Conservation (phyloP, 148 eudicot species). For the Cornus suecica region DNA sequence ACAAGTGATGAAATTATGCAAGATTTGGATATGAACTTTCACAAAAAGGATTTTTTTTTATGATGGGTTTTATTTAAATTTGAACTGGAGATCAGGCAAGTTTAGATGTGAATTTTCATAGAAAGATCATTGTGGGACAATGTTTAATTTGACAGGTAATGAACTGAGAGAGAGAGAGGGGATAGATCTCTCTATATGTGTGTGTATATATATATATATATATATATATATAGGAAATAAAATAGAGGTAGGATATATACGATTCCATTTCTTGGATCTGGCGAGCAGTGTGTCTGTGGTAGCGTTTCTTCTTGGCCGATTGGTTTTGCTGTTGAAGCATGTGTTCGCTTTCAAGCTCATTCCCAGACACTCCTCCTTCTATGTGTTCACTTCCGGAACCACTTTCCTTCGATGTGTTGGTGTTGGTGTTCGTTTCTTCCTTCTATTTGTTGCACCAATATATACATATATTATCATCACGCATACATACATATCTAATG, state of each 20-base stretch:
- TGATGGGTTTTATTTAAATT: not conserved
- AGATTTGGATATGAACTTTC: no score
- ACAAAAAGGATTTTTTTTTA: not conserved
- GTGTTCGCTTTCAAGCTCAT: constrained; percentile 55
- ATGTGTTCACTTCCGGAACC: constrained; percentile 81
- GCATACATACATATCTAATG: not conserved
- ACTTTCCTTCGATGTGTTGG: constrained; percentile 40
- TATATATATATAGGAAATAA: not conserved
- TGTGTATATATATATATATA: not conserved
- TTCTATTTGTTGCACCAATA: constrained; percentile 31
- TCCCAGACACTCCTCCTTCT: constrained; percentile 67
- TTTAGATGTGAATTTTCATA: not conserved
- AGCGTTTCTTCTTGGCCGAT: constrained; percentile 74
- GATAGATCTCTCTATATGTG: no score
- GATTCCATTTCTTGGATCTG: constrained; percentile 99
- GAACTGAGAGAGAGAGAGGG: not conserved
- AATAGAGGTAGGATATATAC: constrained; percentile 31
- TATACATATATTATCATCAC: not conserved
- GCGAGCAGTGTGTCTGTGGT: constrained; percentile 89
- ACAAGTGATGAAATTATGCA: not conserved
- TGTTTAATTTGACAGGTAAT: no score
- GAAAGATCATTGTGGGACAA: no score
- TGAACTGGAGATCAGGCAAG: not conserved
- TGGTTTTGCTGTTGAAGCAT: constrained; percentile 48
- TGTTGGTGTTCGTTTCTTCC: constrained; percentile 49